phyloP scores from a whole-genome alignment of 441 rosid genomes.

The Rhodomyrtus psidioides region DNA sequence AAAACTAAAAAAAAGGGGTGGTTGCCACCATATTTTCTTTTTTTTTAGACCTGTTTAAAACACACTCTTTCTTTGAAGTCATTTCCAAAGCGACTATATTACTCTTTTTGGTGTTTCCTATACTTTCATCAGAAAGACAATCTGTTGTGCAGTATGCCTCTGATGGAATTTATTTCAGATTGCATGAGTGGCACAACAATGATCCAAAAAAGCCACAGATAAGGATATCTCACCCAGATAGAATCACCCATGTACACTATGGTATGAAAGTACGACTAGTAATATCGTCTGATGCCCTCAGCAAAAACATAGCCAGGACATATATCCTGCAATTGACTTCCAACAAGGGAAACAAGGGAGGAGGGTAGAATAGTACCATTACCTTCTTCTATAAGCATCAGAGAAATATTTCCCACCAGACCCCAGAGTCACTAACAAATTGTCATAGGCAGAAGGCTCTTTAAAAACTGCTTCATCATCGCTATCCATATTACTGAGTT shows the following conservation, averaged over 20 bases:
- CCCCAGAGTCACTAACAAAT: slow-evolving; percentile 35
- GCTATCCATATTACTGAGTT: slow-evolving; percentile 11
- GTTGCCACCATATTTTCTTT: neutral
- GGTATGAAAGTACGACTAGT: neutral
- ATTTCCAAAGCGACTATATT: neutral
- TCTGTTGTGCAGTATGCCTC: neutral
- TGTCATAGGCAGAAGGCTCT: slow-evolving; percentile 39
- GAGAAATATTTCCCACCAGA: slow-evolving; percentile 37
- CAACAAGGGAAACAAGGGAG: neutral
- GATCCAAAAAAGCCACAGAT: neutral
- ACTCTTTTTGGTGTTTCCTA: neutral
- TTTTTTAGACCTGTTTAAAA: neutral
- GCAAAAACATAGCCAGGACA: neutral
- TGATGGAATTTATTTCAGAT: neutral
- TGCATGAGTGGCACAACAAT: neutral
- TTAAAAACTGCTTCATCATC: slow-evolving; percentile 21
- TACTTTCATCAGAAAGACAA: neutral
- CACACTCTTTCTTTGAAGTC: neutral
- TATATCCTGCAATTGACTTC: neutral
- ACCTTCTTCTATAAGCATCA: slow-evolving; percentile 48
- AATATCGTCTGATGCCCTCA: neutral
- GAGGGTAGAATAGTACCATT: neutral
- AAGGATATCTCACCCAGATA: neutral
- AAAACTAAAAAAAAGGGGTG: neutral
- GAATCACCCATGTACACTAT: neutral